These are phyloP conservation scores for Phaeotremella fagi DNA, from an alignment of 768 basidiomycete species.

Conservation along the genomic window DNA sequence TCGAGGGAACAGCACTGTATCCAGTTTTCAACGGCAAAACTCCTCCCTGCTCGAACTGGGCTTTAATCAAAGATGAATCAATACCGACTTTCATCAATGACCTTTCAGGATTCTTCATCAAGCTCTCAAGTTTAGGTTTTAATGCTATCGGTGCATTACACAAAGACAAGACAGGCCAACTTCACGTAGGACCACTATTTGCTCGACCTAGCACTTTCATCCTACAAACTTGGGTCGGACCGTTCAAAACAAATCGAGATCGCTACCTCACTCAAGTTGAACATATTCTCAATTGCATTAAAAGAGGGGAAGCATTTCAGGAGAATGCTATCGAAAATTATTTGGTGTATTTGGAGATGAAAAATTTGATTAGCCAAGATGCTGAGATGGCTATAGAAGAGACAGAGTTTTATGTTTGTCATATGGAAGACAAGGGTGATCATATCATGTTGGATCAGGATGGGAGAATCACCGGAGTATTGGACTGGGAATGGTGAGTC, in stretches of 20 bases:
- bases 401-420: conserved; percentile 15
- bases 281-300: neutral
- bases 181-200: neutral
- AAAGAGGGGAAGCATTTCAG: neutral
- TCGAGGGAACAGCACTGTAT: neutral
- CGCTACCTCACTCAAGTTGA: neutral
- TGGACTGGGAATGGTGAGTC: conserved; percentile 40
- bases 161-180: no score
- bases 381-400: neutral
- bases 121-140: neutral
- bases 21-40: neutral
- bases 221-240: neutral
- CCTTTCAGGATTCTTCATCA: neutral
- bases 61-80: neutral
- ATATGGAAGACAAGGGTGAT: conserved; percentile 29
- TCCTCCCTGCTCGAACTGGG: neutral
- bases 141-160: neutral
- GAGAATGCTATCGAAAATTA: neutral
- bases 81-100: neutral
- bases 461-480: conserved; percentile 29
- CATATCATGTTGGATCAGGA: conserved; percentile 35
- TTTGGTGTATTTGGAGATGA: neutral
- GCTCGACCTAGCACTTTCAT: neutral
- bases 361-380: neutral
- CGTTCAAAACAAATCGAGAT: neutral